Percentiles rank a stretch among this genome's conserved stretches.
Conservation (phyloP, 2,329 filamentous ascomycete species). For the Microdochium nivale region DNA sequence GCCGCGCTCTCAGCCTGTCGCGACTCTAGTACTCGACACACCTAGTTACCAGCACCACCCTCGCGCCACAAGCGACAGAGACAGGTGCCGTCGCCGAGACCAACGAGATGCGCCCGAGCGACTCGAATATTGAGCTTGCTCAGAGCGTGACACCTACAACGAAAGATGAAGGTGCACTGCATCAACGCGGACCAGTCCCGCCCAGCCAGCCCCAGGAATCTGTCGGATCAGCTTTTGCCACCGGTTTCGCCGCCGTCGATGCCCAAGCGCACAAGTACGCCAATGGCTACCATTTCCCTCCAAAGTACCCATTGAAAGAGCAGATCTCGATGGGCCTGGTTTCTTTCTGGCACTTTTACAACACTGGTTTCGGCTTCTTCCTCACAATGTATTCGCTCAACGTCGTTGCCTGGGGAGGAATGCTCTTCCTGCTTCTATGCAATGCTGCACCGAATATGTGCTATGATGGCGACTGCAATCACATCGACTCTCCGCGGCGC, state of each 20-base stretch:
- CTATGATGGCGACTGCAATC: constrained; percentile 52
- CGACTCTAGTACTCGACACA: too few species aligned
- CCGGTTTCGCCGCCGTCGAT: constrained; percentile 20
- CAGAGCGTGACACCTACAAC: constrained; percentile 11
- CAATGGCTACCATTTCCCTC: constrained; percentile 61
- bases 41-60: too few species aligned
- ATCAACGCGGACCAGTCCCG: constrained; percentile 9
- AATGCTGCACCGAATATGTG: constrained; percentile 70
- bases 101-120: not conserved
- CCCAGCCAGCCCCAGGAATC: constrained; percentile 11
- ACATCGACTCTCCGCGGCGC: constrained; percentile 66
- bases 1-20: too few species aligned
- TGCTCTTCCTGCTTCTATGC: constrained; percentile 79
- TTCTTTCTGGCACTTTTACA: constrained; percentile 64
- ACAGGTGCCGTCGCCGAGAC: not conserved
- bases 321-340: constrained; percentile 48
- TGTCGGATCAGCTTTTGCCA: constrained; percentile 11
- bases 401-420: constrained; percentile 81
- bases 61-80: not conserved
- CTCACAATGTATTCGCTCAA: constrained; percentile 75
- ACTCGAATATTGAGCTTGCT: constrained; percentile 5
- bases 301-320: constrained; percentile 49
- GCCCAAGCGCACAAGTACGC: constrained; percentile 28
- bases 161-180: constrained; percentile 9
- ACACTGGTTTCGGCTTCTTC: constrained; percentile 67